Conservation (phyloP, 768 basidiomycete genomes). For the Erythrobasidium yunnanense region DNA sequence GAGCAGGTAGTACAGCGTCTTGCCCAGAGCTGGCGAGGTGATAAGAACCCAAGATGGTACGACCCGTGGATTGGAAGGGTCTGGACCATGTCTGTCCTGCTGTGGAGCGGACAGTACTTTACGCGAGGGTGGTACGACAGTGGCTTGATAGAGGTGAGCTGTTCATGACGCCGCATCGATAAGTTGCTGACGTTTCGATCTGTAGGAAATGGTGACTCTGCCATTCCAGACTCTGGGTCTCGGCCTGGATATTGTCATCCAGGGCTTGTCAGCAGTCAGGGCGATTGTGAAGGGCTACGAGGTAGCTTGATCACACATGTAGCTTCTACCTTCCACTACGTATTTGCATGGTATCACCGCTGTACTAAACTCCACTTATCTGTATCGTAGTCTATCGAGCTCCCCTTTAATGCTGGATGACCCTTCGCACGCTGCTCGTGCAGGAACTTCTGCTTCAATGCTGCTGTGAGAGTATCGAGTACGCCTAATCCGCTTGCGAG, state of each 20-base stretch:
- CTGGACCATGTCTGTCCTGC: constrained; percentile 19
- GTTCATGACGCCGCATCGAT: neutral
- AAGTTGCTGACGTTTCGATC: neutral
- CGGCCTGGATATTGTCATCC: neutral
- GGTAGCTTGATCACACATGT: neutral
- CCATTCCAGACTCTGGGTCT: neutral
- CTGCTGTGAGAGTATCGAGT: constrained; percentile 12
- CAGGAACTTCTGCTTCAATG: neutral
- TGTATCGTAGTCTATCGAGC: neutral
- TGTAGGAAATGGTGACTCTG: constrained; percentile 20
- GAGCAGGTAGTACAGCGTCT: constrained; percentile 11
- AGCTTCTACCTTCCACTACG: neutral
- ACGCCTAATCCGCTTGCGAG: constrained; percentile 59
- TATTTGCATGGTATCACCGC: neutral
- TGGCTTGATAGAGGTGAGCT: constrained; percentile 1
- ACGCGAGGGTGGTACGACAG: constrained; percentile 22
- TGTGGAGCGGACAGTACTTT: constrained; percentile 23
- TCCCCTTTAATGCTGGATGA: neutral
- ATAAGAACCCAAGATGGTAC: neutral
- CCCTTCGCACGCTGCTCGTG: constrained; percentile 2
- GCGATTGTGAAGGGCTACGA: neutral
- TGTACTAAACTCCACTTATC: constrained; percentile 7
- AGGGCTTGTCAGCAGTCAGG: neutral
- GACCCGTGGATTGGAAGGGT: constrained; percentile 18
- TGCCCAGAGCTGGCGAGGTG: neutral